Base-by-base conservation (phyloP, 225 moss, liverwort and hornwort genomes). In the Polytrichum commune region DNA sequence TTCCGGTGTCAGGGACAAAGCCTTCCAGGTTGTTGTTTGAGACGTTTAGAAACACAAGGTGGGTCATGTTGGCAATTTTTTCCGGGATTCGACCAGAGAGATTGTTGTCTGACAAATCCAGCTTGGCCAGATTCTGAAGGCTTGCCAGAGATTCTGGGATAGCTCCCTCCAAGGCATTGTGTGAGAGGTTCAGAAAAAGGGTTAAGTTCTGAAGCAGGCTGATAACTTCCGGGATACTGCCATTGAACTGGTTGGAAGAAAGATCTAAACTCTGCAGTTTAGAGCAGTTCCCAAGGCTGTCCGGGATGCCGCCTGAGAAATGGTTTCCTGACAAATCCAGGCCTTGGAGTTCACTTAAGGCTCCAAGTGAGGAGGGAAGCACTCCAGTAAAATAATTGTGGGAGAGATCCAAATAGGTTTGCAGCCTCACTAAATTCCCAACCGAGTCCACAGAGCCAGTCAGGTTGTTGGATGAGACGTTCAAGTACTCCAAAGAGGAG, bases 361-460 rank as follows among this genome's bases (percentile, higher is more conserved):
- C 74, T 7, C 84, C 80, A 2, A 82, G 24, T 1, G 77, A n/a
- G 62, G 62, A 28, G 33, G 84, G 84, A 18, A 88, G 68, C 18
- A 55, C 8, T 4, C 88, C 88, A 2, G 76, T 80, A 8, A 88
- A 62, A 3, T 63, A 65, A 0, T 88, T 88, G 62, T 78, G 60
- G 22, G 88, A 88, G 18, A 88, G 5, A 30, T 85, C 82, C 26
- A 88, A 75, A 27, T 70, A 25, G 54, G 72, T 69, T 25, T 73
- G 73, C 10, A 88, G 73, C 54, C 73, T 66, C 69, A 80, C 29
- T 73, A 88, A 69, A 63, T 75, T 76, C 1, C 82, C 82, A 23
- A 85, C 33, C 26, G 78, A 72, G 67, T 82, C 86, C 5, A 89
- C 19, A 77, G 80, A 73, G 26, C 89, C 89, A 69, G 86, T 89